A percentile compares a stretch with the other conserved stretches of the same genome.
Conservation (phyloP, 75 land plant species). For the Cryptomeria japonica region DNA sequence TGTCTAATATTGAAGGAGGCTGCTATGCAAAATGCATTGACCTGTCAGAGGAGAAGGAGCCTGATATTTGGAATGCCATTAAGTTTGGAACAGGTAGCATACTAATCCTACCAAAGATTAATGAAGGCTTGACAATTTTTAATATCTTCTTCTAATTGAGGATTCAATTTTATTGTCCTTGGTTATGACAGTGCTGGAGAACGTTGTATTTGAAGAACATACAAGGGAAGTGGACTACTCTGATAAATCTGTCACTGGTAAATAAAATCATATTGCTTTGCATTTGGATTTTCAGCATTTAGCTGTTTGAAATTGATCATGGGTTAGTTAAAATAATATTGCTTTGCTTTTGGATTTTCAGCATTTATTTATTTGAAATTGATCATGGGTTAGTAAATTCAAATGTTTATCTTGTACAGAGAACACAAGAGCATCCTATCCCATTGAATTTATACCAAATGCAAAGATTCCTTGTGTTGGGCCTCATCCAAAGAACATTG, state of each 20-base stretch:
- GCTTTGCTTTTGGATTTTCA: background rate
- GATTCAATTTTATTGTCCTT: background rate
- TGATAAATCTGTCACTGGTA: constrained; percentile 53
- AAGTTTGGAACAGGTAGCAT: constrained; percentile 31
- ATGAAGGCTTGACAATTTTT: background rate
- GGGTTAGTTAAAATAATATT: background rate
- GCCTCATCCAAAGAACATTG: constrained; percentile 51
- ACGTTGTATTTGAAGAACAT: constrained; percentile 54
- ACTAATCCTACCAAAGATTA: background rate
- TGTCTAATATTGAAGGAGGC: constrained; percentile 35
- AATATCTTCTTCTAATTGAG: background rate
- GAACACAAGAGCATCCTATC: constrained; percentile 48
- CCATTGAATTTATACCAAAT: constrained; percentile 45
- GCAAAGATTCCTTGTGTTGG: constrained; percentile 46
- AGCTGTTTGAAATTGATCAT: background rate
- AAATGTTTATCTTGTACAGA: constrained; percentile 16
- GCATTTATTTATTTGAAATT: background rate
- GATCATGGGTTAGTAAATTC: background rate
- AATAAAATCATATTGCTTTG: background rate
- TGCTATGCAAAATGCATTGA: constrained; percentile 40
- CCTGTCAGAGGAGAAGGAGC: constrained; percentile 30
- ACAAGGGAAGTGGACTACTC: constrained; percentile 42
- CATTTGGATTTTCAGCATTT: background rate
- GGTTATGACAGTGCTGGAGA: constrained; percentile 37
- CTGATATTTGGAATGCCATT: constrained; percentile 35